Conservation (phyloP, 176 grass and related monocot genomes). For the Carex parvula region DNA sequence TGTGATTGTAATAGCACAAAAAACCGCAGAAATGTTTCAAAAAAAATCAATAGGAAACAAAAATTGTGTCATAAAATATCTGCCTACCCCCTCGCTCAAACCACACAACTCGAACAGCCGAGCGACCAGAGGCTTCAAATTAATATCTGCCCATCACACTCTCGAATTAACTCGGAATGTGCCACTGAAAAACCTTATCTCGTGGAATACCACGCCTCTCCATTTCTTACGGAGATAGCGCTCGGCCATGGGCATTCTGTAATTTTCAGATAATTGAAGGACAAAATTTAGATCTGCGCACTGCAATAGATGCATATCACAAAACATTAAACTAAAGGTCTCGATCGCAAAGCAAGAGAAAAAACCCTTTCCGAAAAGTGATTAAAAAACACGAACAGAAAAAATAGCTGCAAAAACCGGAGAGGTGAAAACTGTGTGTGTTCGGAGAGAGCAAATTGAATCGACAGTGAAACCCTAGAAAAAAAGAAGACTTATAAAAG, state of each 20-base stretch:
- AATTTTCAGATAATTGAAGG: too few relatives aligned
- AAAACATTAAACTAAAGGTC: too few relatives aligned
- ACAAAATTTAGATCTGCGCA: too few relatives aligned
- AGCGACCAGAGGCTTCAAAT: conserved; percentile 29
- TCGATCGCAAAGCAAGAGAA: too few relatives aligned
- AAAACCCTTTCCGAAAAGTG: background rate
- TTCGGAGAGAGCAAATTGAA: background rate
- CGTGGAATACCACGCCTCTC: conserved; percentile 27
- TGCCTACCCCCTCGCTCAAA: conserved; percentile 31
- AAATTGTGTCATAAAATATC: background rate
- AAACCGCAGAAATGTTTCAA: too few relatives aligned
- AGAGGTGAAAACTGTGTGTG: background rate
- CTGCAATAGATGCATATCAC: too few relatives aligned
- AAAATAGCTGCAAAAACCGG: background rate
- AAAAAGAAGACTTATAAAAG: background rate
- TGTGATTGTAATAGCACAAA: too few relatives aligned
- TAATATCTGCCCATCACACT: conserved; percentile 32
- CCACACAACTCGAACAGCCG: conserved; percentile 23
- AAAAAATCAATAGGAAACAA: too few relatives aligned
- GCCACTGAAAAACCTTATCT: conserved; percentile 32
- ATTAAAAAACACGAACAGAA: background rate
- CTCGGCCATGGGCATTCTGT: conserved; percentile 31
- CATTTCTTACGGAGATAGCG: conserved; percentile 32
- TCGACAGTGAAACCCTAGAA: background rate
- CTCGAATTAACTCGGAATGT: conserved; percentile 4